Evolutionary conservation across 306 rosid species (phyloP), one percentile per base, ranked within the genome.

Genomic region (Dalbergia oliveri): DNA sequence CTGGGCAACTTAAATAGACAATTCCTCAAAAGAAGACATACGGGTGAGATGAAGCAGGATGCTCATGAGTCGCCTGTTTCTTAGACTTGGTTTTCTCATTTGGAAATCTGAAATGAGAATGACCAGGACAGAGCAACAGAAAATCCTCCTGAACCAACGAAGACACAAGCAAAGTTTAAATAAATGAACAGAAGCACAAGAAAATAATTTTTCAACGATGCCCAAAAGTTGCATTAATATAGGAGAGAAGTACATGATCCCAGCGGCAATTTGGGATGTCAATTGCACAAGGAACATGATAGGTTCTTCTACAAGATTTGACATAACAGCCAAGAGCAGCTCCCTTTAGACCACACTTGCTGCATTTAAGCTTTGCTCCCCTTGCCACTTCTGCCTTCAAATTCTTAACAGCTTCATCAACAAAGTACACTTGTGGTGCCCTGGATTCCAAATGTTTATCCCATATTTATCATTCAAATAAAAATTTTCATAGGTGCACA

Each of bases 251-350:
- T 84, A 93, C 97, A 85, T 78, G 21, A 79, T 90, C 88, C 94
- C 96, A 95, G 18, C 97, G 98, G 65, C 99, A 95, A 43, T 85
- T 79, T 58, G 91, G 69, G 74, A 88, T 82, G 78, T 78, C 89
- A 79, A 87, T 72, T 76, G 99, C 98, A 90, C 99, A 95, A 72
- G 98, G 86, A 65, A 88, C 90, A 37, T 95, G 99, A 83, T 91
- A 95, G 81, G 96, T 95, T 82, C 50, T 88, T 62, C 90, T 91
- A 71, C 99, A 95, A 73, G 99, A 90, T 76, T 79, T 91, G 83
- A 88, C 85, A 58, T 66, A 91, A 88, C 99, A 95, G 57, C 99
- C 99, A 63, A 95, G 88, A 11, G 99, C 98, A 64, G 99, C 99
- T 67, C 99, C 99, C 75, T 91, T 95, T 60, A 78, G 76, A 67